phyloP scores from a whole-genome alignment of 371 early-diverging fungal species.

The Chytridium lagenaria region DNA sequence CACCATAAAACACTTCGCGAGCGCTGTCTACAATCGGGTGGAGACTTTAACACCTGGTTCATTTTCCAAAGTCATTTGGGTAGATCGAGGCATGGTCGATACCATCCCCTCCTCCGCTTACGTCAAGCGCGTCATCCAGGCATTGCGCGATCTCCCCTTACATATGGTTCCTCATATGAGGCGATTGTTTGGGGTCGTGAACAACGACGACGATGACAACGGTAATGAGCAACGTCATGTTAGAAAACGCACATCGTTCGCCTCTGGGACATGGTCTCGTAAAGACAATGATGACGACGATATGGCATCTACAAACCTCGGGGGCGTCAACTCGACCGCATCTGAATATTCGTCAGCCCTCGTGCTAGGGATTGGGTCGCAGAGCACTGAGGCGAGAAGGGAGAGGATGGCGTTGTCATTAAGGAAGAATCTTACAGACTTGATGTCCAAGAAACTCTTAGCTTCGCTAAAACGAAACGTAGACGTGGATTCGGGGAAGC shows the following conservation, averaged over 20 bases:
- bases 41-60: neutral
- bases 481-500: slow-evolving; percentile 28
- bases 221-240: too few relatives aligned
- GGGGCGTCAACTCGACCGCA: neutral
- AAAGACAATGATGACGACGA: neutral
- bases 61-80: neutral
- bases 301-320: neutral
- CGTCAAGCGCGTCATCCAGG: neutral
- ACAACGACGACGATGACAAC: neutral
- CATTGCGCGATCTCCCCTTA: neutral
- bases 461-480: slow-evolving; percentile 31
- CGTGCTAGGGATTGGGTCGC: slow-evolving; percentile 8
- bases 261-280: neutral
- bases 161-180: neutral
- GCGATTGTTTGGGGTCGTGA: neutral
- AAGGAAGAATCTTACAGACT: slow-evolving; percentile 20
- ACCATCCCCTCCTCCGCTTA: neutral
- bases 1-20: neutral
- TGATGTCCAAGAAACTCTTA: slow-evolving; percentile 34
- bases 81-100: neutral
- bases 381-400: slow-evolving; percentile 7
- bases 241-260: slow-evolving; percentile 1
- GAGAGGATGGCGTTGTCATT: neutral
- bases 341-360: neutral
- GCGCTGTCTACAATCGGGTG: slow-evolving; percentile 10